These are phyloP conservation scores for Carpinus fangiana DNA, from an alignment of 306 rosid genomes.

Conservation along the genomic window DNA sequence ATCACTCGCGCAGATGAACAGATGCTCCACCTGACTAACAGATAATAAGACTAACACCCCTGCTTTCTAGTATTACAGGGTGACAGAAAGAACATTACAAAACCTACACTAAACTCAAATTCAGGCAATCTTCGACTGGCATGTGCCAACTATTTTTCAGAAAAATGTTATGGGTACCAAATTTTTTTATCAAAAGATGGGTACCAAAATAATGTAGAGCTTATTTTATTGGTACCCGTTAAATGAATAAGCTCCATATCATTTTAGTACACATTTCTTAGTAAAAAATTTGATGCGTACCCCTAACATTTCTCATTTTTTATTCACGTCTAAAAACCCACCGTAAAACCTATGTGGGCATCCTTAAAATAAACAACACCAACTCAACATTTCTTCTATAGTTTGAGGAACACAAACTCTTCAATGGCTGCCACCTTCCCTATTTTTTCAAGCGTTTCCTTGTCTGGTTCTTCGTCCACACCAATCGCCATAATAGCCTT, in stretches of 20 bases:
- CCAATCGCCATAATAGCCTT: slow-evolving; percentile 91
- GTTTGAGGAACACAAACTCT: slow-evolving; percentile 84
- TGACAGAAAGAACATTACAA: not conserved
- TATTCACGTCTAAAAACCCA: not conserved
- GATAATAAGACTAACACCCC: not conserved
- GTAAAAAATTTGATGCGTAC: too few species aligned
- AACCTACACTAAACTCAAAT: not conserved
- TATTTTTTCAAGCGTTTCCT: slow-evolving; percentile 52
- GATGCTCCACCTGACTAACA: not conserved
- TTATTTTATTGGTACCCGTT: too few species aligned
- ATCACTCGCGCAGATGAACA: not conserved
- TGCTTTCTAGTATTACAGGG: not conserved
- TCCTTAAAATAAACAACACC: not conserved
- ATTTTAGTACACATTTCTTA: too few species aligned
- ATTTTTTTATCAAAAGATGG: too few species aligned
- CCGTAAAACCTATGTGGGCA: not conserved
- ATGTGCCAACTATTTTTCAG: not conserved
- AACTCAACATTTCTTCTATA: slow-evolving; percentile 27
- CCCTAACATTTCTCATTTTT: not conserved
- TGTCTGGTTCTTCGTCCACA: slow-evolving; percentile 79
- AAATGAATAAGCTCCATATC: too few species aligned
- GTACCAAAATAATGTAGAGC: too few species aligned
- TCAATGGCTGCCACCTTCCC: slow-evolving; percentile 74
- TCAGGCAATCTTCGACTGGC: not conserved
- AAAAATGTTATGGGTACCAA: too few species aligned